Conservation (phyloP, 2,329 filamentous ascomycete species). For the Atkinsonella hypoxylon region DNA sequence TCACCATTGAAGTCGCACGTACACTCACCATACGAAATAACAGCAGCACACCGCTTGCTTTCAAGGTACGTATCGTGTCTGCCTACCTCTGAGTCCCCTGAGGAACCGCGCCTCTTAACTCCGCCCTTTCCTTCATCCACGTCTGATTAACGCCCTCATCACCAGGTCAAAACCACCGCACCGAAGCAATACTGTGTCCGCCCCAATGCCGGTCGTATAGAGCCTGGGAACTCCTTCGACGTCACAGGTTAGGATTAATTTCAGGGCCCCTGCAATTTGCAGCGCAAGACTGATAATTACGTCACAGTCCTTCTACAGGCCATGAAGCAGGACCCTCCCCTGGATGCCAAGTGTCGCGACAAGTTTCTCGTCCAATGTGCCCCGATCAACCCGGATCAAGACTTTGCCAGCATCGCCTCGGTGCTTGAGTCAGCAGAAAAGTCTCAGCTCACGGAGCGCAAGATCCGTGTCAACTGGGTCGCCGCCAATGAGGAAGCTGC, state of each 20-base stretch:
- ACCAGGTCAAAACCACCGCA: conserved; percentile 93
- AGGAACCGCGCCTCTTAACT: too few relatives aligned
- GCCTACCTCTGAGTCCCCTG: neutral
- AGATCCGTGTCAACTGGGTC: conserved; percentile 86
- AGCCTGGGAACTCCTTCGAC: conserved; percentile 79
- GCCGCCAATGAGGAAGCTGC: conserved; percentile 40
- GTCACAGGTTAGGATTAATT: conserved; percentile 56
- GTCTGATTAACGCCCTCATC: neutral
- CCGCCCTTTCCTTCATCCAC: too few relatives aligned
- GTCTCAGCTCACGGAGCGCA: conserved; percentile 73
- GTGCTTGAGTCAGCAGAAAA: conserved; percentile 78
- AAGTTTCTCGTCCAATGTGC: conserved; percentile 97
- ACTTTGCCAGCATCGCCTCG: conserved; percentile 66
- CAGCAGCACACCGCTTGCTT: conserved; percentile 50
- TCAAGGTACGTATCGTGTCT: conserved; percentile 45
- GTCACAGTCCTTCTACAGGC: conserved; percentile 78
- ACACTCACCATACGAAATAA: conserved; percentile 53
- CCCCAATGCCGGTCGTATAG: conserved; percentile 92
- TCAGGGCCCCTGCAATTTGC: neutral
- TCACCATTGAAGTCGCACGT: conserved; percentile 54
- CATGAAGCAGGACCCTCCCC: conserved; percentile 88
- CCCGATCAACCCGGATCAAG: conserved; percentile 68
- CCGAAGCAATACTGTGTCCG: conserved; percentile 99
- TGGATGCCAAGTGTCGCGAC: conserved; percentile 84
- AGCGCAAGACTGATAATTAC: conserved; percentile 10